phyloP scores from a whole-genome alignment of 768 basidiomycete genomes.

The Podaxis sp. region DNA sequence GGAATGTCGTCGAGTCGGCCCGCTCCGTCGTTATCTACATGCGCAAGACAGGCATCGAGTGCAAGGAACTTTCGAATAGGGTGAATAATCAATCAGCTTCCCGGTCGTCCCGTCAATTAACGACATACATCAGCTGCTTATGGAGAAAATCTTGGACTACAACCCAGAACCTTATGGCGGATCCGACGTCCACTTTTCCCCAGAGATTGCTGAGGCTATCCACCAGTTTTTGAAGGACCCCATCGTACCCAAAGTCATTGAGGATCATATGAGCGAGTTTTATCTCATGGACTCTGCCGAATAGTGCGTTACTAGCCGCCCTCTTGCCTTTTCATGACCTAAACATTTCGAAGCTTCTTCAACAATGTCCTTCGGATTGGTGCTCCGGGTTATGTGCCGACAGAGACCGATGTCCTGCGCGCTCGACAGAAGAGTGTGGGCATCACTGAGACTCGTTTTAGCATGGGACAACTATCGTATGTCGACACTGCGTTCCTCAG shows the following conservation, averaged over 20 bases:
- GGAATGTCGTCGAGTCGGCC: slow-evolving; percentile 86
- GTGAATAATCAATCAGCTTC: slow-evolving; percentile 27
- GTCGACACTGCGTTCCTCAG: slow-evolving; percentile 21
- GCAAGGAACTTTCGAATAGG: slow-evolving; percentile 63
- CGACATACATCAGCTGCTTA: slow-evolving; percentile 28
- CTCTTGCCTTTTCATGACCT: not conserved
- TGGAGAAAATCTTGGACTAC: slow-evolving; percentile 64
- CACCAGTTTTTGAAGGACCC: slow-evolving; percentile 70
- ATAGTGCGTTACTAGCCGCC: slow-evolving; percentile 55
- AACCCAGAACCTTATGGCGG: slow-evolving; percentile 42
- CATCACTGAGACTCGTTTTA: slow-evolving; percentile 85
- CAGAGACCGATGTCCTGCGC: slow-evolving; percentile 81
- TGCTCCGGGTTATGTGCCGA: slow-evolving; percentile 75
- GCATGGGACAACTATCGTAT: slow-evolving; percentile 63
- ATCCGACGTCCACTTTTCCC: slow-evolving; percentile 41
- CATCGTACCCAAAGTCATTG: slow-evolving; percentile 52
- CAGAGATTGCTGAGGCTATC: slow-evolving; percentile 70
- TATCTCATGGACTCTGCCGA: slow-evolving; percentile 94
- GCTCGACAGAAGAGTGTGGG: slow-evolving; percentile 90
- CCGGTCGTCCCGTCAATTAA: not conserved
- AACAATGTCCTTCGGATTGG: slow-evolving; percentile 83
- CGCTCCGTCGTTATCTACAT: slow-evolving; percentile 84
- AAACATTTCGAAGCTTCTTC: slow-evolving; percentile 64
- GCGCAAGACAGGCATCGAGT: slow-evolving; percentile 83
- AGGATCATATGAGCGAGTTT: slow-evolving; percentile 68